A percentile compares a stretch with the other conserved stretches of the same genome.
These are phyloP conservation scores for Phaeoacremonium minimum DNA, from an alignment of 2,329 filamentous ascomycete species.

Conservation along the genomic window DNA sequence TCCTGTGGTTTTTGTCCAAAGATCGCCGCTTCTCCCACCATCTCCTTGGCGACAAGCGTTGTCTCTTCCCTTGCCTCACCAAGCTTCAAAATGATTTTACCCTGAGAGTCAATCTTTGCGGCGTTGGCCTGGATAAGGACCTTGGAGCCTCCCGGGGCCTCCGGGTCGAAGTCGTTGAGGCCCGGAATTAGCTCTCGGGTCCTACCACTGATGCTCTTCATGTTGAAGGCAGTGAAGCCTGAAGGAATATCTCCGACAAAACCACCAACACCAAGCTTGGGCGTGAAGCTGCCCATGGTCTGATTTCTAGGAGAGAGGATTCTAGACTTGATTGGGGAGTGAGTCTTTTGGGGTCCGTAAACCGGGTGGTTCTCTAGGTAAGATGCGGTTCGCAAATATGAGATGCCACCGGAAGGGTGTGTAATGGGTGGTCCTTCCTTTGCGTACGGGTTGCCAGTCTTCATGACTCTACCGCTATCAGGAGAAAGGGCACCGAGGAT, in stretches of 20 bases:
- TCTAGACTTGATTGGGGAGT: conserved; percentile 44
- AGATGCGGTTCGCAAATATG: conserved; percentile 52
- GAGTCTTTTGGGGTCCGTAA: conserved; percentile 52
- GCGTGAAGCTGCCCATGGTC: conserved; percentile 16
- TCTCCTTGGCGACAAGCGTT: conserved; percentile 41
- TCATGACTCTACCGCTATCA: conserved; percentile 11
- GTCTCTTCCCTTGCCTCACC: conserved; percentile 30
- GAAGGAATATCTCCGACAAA: conserved; percentile 41
- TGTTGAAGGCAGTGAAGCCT: conserved; percentile 38
- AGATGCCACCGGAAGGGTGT: conserved; percentile 59
- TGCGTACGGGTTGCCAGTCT: conserved; percentile 39
- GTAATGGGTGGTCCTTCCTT: conserved; percentile 52
- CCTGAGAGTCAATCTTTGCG: conserved; percentile 43
- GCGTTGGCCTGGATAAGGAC: conserved; percentile 40
- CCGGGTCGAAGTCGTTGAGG: conserved; percentile 39
- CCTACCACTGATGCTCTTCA: conserved; percentile 4
- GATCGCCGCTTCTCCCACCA: conserved; percentile 25
- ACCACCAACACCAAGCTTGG: conserved; percentile 51
- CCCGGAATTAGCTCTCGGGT: conserved; percentile 17
- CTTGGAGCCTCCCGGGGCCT: conserved; percentile 48
- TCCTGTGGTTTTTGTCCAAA: conserved; percentile 22
- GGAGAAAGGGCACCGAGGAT: conserved; percentile 13
- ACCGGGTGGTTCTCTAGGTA: conserved; percentile 57
- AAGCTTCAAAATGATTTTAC: conserved; percentile 42
- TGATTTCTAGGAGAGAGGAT: conserved; percentile 39